These are phyloP conservation scores for Hydrangea macrophylla DNA, from an alignment of 148 eudicot genomes.

Conservation along the genomic window DNA sequence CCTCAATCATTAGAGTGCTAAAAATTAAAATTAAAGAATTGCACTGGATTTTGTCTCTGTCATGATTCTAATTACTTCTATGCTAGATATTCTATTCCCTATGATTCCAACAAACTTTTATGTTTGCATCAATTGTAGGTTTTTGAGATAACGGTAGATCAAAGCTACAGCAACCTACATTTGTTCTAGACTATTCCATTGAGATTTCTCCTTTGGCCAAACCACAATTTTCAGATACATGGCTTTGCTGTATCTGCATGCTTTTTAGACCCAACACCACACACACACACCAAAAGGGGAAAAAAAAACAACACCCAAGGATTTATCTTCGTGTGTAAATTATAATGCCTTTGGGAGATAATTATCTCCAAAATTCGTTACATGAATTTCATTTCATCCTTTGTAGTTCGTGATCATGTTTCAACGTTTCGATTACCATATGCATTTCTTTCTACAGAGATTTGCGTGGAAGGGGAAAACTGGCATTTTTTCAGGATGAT, in stretches of 20 bases:
- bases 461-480: neutral
- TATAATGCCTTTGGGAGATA: no score
- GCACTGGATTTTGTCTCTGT: neutral
- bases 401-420: neutral
- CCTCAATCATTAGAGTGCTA: neutral
- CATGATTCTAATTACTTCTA: neutral
- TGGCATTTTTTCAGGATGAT: no score
- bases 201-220: conserved; percentile 97
- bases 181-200: conserved; percentile 91
- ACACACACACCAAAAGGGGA: no score
- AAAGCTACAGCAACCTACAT: conserved; percentile 82
- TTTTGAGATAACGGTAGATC: conserved; percentile 86
- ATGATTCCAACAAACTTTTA: neutral
- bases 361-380: no score
- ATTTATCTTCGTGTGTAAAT: no score
- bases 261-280: no score
- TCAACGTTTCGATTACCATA: neutral
- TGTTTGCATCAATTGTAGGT: conserved; percentile 41
- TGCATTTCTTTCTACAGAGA: neutral
- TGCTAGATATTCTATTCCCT: neutral
- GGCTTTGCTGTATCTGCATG: neutral
- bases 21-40: neutral
- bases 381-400: neutral
- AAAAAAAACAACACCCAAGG: no score
- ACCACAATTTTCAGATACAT: conserved; percentile 42